phyloP scores from a whole-genome alignment of 345 rosid species.

The Euclidium syriacum region DNA sequence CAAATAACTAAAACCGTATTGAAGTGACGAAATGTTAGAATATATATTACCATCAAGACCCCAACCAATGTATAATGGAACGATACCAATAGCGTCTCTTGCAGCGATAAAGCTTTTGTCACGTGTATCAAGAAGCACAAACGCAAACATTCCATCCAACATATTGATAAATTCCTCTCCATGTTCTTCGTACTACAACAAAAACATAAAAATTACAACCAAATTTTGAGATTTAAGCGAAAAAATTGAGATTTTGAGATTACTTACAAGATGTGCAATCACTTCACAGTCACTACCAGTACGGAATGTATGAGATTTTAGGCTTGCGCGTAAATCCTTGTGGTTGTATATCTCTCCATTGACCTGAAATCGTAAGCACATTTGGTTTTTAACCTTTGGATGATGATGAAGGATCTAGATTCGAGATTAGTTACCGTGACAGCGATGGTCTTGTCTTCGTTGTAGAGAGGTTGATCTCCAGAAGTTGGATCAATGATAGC shows the following conservation, averaged over 20 bases:
- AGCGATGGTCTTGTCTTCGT: slow-evolving; percentile 59
- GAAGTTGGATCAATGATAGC: slow-evolving; percentile 79
- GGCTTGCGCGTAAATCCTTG: slow-evolving; percentile 44
- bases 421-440: slow-evolving; percentile 50
- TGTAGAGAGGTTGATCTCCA: slow-evolving; percentile 81
- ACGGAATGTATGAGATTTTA: slow-evolving; percentile 55
- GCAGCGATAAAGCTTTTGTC: slow-evolving; percentile 77
- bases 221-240: not conserved
- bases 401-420: not conserved
- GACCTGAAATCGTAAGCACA: slow-evolving; percentile 37
- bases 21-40: not conserved
- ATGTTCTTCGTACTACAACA: slow-evolving; percentile 65
- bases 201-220: not conserved
- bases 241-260: not conserved
- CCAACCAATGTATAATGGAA: slow-evolving; percentile 80
- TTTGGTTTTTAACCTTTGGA: not conserved
- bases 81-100: slow-evolving; percentile 69
- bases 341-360: slow-evolving; percentile 88
- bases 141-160: slow-evolving; percentile 88
- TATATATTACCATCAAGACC: slow-evolving; percentile 67
- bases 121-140: slow-evolving; percentile 69
- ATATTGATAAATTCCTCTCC: slow-evolving; percentile 68
- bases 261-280: slow-evolving; percentile 78
- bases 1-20: not conserved
- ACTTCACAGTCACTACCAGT: slow-evolving; percentile 91